A percentile compares a stretch with the other conserved stretches of the same genome.
Evolutionary conservation across 768 basidiomycete species (phyloP).

Genomic region (Xerocomellus dryophilus): DNA sequence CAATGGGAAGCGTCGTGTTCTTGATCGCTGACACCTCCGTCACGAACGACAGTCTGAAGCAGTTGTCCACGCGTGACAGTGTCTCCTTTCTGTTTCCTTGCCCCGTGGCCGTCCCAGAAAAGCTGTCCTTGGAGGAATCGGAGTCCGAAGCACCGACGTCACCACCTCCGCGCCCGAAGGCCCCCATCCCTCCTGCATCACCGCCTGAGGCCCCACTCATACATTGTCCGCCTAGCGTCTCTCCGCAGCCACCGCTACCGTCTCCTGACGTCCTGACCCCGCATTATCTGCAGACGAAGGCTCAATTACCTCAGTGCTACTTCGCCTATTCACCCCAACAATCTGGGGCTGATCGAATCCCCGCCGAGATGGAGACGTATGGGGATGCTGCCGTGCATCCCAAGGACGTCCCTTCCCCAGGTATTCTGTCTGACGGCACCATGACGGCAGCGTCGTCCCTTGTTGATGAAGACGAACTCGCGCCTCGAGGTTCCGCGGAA

Average conservation of each 20-base stretch:
- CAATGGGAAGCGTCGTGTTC: slow-evolving; percentile 28
- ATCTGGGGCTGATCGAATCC: slow-evolving; percentile 31
- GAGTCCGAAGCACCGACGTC: slow-evolving; percentile 20
- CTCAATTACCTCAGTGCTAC: slow-evolving; percentile 29
- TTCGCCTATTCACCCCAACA: slow-evolving; percentile 19
- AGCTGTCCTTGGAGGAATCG: slow-evolving; percentile 17
- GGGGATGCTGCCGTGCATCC: slow-evolving; percentile 19
- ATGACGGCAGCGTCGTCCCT: slow-evolving; percentile 18
- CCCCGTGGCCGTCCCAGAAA: slow-evolving; percentile 22
- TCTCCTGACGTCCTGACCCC: slow-evolving; percentile 22
- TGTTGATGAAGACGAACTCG: slow-evolving; percentile 7
- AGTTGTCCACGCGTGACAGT: slow-evolving; percentile 17
- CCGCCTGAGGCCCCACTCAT: slow-evolving; percentile 12
- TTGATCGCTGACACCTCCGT: slow-evolving; percentile 20
- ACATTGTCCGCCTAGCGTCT: slow-evolving; percentile 2
- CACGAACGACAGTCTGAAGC: slow-evolving; percentile 12
- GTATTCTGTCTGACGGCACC: slow-evolving; percentile 8
- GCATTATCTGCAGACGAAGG: slow-evolving; percentile 21
- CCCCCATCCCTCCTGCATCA: slow-evolving; percentile 18
- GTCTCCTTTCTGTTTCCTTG: slow-evolving; percentile 18
- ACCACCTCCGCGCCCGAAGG: slow-evolving; percentile 20
- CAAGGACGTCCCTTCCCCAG: slow-evolving; percentile 17
- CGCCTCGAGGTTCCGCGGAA: slow-evolving; percentile 22
- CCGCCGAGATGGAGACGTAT: slow-evolving; percentile 6
- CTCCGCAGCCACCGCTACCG: slow-evolving; percentile 14